Evolutionary conservation across 225 moss, liverwort and hornwort genomes (phyloP), one percentile per base, ranked within the genome.

Genomic region (Lunularia cruciata): DNA sequence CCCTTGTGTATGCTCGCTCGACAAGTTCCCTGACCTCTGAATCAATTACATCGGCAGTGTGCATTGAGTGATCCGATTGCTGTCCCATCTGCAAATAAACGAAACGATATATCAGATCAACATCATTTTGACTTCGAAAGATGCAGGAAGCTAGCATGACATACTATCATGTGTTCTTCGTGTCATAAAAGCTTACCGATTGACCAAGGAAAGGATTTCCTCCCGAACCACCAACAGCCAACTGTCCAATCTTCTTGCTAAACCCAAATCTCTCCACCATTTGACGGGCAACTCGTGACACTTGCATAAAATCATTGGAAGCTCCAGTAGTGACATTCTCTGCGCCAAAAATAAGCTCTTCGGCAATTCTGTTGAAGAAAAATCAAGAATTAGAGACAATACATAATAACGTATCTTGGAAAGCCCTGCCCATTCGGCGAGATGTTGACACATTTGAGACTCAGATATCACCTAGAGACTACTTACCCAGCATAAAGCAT

Each of bases 241-340:
- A 23, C 46, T 91, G 88, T 52, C 88, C 88, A 23, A 91, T 83
- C 69, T 91, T 91, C 79, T 85, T 91, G 65, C 88, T 91, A 49
- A 91, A 91, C 4, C 88, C 90, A 65, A 91, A 91, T 65, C 86
- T 81, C 72, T 88, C 90, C 35, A 91, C 90, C 90, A 91, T 91
- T 79, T 91, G 88, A 2, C 90, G 78, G 2, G 90, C 86, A 35
- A 91, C 88, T 19, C 86, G 77, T 0, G 88, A 91, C 6, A 91
- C 90, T 86, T 91, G 90, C 88, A 88, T 91, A 39, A 91, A 91
- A 58, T 91, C 90, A 35, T 88, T 88, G 39, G 86, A 91, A 2
- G 88, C 90, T 69, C 90, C 85, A 1, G 88, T 91, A 0, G 86
- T 91, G 12, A 88, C 88, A 65, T 91, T 88, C 73, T 91, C 90